Base-by-base conservation (phyloP, 2,329 filamentous ascomycete genomes). In the Monilinia polystroma region DNA sequence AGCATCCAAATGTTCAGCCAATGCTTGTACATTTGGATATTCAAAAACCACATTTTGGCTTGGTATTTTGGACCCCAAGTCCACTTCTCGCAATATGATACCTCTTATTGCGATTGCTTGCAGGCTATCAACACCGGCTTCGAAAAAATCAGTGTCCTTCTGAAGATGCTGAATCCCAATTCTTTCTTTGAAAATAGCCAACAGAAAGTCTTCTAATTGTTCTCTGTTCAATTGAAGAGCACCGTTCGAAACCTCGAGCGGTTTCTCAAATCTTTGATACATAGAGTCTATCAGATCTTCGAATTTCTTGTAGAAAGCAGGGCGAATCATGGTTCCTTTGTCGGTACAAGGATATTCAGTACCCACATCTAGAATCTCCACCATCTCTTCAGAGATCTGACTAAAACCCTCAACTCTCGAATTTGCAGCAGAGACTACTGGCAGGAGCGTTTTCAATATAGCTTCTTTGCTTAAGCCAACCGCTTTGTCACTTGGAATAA, bases 21-120 rank as follows among this genome's bases (percentile, higher is more conserved):
- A 76, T 47, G 77, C 77, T 18, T 75, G 71, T 47, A 86, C 76
- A 5, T 81, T 84, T 0, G 83, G 83, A 53, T 82, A 79, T 52
- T 89, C 86, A 57, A 87, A 89, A 0, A 87, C 80, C 0, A 88
- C 79, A 66, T 87, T 89, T 60, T 85, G 81, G 0, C 81, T 80
- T 0, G 88, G 74, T 14, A 49, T 26, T 20, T 79, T 75, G 0
- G 80, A 80, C 1, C 79, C 78, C 0, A 85, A 71, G 35, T 86
- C 80, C 2, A 89, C 72, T 1, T 81, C 78, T 16, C 80, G 79
- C 64, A 84, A 76, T 35, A 90, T 82, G 1, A 78, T 75, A 20
- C 79, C 79, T 68, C 86, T 81, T 58, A 85, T 80, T 59, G 81
- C 80, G 43, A 87, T 85, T 1, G 84, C 82, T 68, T 87, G 83